A percentile compares a stretch with the other conserved stretches of the same genome.
phyloP scores from a whole-genome alignment of 352 stramenopile species.

The Phytophthora fragariaefolia region DNA sequence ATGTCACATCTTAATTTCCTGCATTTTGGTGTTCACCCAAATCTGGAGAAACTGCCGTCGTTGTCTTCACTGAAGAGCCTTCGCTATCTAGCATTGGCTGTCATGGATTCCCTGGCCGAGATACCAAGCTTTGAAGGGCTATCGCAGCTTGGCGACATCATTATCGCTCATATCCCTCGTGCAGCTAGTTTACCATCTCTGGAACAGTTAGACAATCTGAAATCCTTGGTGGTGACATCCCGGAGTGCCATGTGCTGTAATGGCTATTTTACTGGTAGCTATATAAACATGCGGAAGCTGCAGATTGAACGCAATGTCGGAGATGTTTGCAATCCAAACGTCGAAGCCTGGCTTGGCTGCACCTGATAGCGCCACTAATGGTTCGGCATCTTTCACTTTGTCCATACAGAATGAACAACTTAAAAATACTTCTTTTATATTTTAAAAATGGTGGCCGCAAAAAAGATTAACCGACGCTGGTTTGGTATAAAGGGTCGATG shows the following conservation, averaged over 20 bases:
- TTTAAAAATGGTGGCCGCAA: conserved; percentile 4
- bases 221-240: conserved; percentile 22
- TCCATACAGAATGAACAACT: too few species aligned
- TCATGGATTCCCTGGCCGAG: conserved; percentile 19
- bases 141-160: conserved; percentile 19
- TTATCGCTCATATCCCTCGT: conserved; percentile 26
- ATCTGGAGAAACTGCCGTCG: conserved; percentile 37
- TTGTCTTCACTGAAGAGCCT: conserved; percentile 24
- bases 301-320: conserved; percentile 33
- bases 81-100: conserved; percentile 37
- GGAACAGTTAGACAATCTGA: conserved; percentile 15
- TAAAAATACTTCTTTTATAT: neutral
- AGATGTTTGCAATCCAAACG: conserved; percentile 18
- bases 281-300: conserved; percentile 25
- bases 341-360: conserved; percentile 42
- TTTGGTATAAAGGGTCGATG: too few species aligned
- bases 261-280: conserved; percentile 34
- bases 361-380: too few species aligned
- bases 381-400: neutral
- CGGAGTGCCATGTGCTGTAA: conserved; percentile 46
- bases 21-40: conserved; percentile 31
- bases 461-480: too few species aligned
- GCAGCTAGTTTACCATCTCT: conserved; percentile 29
- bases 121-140: conserved; percentile 39
- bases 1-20: conserved; percentile 46